Evolutionary conservation across 2,329 filamentous ascomycete species (phyloP).

Genomic region (Daldinia sp.): DNA sequence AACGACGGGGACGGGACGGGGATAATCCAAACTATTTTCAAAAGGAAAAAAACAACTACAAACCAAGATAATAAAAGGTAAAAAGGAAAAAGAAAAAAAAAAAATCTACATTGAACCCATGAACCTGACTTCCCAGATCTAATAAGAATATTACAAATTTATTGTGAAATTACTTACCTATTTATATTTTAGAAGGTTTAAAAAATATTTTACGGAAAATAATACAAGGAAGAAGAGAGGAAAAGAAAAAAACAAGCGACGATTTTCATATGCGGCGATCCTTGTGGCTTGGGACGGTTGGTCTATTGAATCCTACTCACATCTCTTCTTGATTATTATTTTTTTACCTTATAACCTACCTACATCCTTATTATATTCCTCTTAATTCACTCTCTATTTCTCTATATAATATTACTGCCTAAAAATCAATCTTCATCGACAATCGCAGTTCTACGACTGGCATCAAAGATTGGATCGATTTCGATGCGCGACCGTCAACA

Average conservation of each 20-base stretch:
- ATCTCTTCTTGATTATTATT: slow-evolving; percentile 2
- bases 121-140: neutral
- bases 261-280: slow-evolving; percentile 12
- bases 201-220: no score
- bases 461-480: slow-evolving; percentile 12
- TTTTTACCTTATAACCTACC: slow-evolving; percentile 5
- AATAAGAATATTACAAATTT: neutral
- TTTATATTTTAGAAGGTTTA: no score
- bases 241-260: slow-evolving; percentile 2
- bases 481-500: slow-evolving; percentile 45
- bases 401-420: slow-evolving; percentile 1
- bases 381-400: neutral
- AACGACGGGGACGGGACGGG: slow-evolving; percentile 16
- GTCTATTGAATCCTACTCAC: slow-evolving; percentile 30
- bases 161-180: neutral
- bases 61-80: no score
- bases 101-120: no score
- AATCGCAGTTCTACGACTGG: neutral
- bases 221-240: neutral
- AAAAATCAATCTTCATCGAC: neutral
- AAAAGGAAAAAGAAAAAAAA: neutral
- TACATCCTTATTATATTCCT: slow-evolving; percentile 11
- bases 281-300: slow-evolving; percentile 29
- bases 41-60: neutral
- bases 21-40: neutral